phyloP scores from a whole-genome alignment of 2,329 filamentous ascomycete genomes.

The Fusarium subtropicale region DNA sequence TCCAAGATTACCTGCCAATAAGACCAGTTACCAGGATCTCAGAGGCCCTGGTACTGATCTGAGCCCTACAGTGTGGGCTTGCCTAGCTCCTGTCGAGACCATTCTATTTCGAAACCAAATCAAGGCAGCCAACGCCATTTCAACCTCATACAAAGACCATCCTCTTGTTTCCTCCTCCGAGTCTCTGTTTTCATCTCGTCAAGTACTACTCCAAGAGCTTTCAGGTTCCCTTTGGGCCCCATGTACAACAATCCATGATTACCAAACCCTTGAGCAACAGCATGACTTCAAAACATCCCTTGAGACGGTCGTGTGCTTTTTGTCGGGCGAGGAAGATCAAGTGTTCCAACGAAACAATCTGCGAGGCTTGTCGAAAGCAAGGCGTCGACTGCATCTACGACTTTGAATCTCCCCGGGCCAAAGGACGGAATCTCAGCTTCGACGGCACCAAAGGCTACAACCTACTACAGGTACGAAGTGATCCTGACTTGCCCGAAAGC shows the following conservation, averaged over 20 bases:
- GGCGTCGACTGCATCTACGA: conserved; percentile 55
- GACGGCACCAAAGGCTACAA: conserved; percentile 41
- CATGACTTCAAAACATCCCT: conserved; percentile 50
- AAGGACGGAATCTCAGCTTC: conserved; percentile 46
- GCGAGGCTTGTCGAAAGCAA: conserved; percentile 53
- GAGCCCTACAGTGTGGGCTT: conserved; percentile 42
- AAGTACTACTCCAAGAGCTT: not conserved
- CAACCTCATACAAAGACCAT: conserved; percentile 32
- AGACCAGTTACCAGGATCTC: not conserved
- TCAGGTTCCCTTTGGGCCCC: conserved; percentile 7
- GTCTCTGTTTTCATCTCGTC: not conserved
- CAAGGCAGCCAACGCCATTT: conserved; percentile 33
- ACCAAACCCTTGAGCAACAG: conserved; percentile 18
- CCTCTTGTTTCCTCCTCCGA: conserved; percentile 14
- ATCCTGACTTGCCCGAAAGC: conserved; percentile 27
- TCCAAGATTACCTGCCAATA: conserved; percentile 42
- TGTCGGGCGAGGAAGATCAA: conserved; percentile 56
- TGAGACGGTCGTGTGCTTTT: conserved; percentile 53
- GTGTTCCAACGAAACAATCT: conserved; percentile 54
- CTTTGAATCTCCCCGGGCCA: conserved; percentile 51
- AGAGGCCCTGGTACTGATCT: conserved; percentile 16
- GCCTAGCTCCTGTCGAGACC: conserved; percentile 23
- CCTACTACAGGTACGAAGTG: conserved; percentile 28
- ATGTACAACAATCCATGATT: conserved; percentile 16
- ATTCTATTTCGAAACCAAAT: conserved; percentile 28